Conservation (phyloP, 1,284 basidiomycete species). For the Rhodofomes roseus region DNA sequence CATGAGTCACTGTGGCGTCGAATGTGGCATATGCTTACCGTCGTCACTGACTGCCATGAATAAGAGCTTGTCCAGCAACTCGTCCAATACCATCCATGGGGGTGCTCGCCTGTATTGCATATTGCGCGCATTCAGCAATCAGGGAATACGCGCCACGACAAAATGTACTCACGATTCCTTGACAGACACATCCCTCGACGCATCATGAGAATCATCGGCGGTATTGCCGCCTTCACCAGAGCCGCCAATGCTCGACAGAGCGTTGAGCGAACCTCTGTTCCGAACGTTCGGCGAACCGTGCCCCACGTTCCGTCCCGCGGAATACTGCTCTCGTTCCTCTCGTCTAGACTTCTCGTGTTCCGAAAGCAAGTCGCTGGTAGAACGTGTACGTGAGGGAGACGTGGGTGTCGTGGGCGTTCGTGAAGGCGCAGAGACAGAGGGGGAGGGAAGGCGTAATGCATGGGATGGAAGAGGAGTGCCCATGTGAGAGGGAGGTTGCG, state of each 20-base stretch:
- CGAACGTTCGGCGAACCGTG: conserved; percentile 10
- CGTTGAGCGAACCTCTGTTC: conserved; percentile 19
- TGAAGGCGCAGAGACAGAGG: conserved; percentile 5
- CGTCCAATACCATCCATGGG: conserved; percentile 70
- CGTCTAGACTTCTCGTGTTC: conserved; percentile 42
- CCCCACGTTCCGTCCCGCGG: conserved; percentile 11
- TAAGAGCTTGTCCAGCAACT: conserved; percentile 71
- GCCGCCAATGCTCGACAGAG: conserved; percentile 5
- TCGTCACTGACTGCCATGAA: conserved; percentile 65
- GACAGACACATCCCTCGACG: conserved; percentile 14
- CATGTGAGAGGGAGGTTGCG: background rate
- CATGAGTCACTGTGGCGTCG: background rate
- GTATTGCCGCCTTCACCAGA: conserved; percentile 5
- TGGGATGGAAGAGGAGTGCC: conserved; percentile 11
- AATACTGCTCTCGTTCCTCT: conserved; percentile 22
- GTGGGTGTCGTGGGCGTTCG: conserved; percentile 21
- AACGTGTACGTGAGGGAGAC: conserved; percentile 49
- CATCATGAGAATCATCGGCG: conserved; percentile 16
- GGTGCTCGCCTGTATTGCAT: conserved; percentile 61
- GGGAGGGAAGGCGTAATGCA: conserved; percentile 15
- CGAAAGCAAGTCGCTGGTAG: conserved; percentile 52
- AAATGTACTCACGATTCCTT: conserved; percentile 30
- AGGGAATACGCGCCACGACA: background rate
- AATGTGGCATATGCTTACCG: conserved; percentile 40
- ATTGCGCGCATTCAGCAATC: background rate